Evolutionary conservation across 1,284 basidiomycete genomes (phyloP), one percentile per base, ranked within the genome.

Genomic region (Moesziomyces parantarcticus): DNA sequence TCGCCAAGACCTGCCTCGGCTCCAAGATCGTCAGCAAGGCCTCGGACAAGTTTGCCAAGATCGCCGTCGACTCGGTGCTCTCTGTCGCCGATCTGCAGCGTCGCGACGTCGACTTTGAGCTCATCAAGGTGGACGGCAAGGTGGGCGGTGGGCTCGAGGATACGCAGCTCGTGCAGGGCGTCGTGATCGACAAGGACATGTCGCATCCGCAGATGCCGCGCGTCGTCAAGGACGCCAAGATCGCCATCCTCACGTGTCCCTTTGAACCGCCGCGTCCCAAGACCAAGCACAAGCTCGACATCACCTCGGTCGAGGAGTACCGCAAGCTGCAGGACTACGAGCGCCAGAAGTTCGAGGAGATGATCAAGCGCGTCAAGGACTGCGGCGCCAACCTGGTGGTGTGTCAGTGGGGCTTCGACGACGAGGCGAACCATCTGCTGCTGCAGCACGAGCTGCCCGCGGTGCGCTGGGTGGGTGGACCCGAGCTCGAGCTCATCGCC

Each of bases 361-460:
- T 99, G 97, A 98, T 99, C 86, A 92, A 92, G 85, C 88, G 89
- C 83, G 95, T 99, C 74, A 97, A 98, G 86, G 92, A 97, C 81
- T 92, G 94, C n/a, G 96, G 97, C 32, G 95, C 97, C 25, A 99
- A 99, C 85, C 86, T 99, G 61, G 96, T 99, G 76, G 97, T 99
- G 79, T 99, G 96, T 85, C 97, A 99, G 85, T 99, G 96, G 96
- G 96, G 96, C 71, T 99, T 99, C 84, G 96, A 99, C 83, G 97
- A 99, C 84, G 96, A 99, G 86, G 96, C 96, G 58, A 99, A 99
- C 84, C 96, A 99, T 84, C 81, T 99, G 81, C 86, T 99, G 77
- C 93, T 99, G 91, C 95, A 97, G 86, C 97, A 98, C 83, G 92
- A 95, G 16, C 87, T 99, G 44, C 97, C 96, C 43, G 93, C 96